Base-by-base conservation (phyloP, 805 yeast genomes). In the Kodamaea restingae region DNA sequence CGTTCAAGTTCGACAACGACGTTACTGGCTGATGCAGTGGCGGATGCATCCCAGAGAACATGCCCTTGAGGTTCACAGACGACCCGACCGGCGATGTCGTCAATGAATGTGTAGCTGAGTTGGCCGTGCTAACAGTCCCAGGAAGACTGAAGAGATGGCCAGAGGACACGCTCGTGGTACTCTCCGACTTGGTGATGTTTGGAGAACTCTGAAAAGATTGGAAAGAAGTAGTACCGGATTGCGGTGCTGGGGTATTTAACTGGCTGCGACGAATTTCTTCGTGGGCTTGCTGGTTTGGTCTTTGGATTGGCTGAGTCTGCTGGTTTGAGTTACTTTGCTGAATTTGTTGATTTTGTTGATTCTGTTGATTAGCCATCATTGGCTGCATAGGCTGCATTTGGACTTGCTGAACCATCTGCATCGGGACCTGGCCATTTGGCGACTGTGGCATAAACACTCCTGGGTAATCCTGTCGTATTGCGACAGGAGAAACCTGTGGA, bases 41-140 rank as follows among this genome's bases (percentile, higher is more conserved):
- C 7, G 39, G 39, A 32, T 35, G 38, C 29, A 37, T 27, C 33
- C 43, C 27, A 37, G 41, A 32, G 36, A 39, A 29, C 35, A 18
- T 32, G 2, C 30, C 28, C 46, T 44, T 32, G 37, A 26, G 18
- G 25, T 26, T 18, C 28, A 44, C 11, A 32, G 38, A 31, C 22
- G 64, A 69, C 9, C 35, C 35, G 22, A 30, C 39, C 2, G 73
- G 73, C 17, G 64, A 56, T 4, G 69, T 63, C 42, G 61, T 53
- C 17, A 63, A 51, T 22, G 64, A 57, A 24, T 52, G 62, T 27
- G 44, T 32, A 4, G 60, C 47, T 9, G 61, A 53, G 41, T 36
- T 36, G 34, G 58, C 51, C 4, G 62, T 52, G 18, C 60, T 56
- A 8, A 43, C 36, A 20, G 54, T 50, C 28, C 54, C 50, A 9